A percentile compares a stretch with the other conserved stretches of the same genome.
phyloP scores from a whole-genome alignment of 129 eudicot genomes.

The Sambucus nigra region DNA sequence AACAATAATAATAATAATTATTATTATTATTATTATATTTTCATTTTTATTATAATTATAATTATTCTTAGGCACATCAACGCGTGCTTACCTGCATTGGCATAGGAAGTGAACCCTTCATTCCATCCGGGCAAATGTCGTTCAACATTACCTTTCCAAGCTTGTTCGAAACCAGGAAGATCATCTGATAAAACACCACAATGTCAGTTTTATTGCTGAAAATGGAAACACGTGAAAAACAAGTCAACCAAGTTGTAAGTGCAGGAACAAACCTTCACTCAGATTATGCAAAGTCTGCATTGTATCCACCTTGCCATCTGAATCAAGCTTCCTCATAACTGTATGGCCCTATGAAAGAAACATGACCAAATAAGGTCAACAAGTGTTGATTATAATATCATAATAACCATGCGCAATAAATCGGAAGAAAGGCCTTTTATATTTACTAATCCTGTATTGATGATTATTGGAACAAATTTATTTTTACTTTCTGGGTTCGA shows the following conservation, averaged over 20 bases:
- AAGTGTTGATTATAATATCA: no score
- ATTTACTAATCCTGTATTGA: no score
- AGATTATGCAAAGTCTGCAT: slow-evolving; percentile 77
- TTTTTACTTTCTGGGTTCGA: no score
- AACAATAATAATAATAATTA: no score
- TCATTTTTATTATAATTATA: no score
- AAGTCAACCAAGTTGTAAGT: background rate
- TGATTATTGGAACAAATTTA: no score
- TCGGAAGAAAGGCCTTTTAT: no score
- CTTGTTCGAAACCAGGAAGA: slow-evolving; percentile 62
- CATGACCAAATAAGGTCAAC: no score
- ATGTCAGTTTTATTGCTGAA: background rate
- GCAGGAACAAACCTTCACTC: slow-evolving; percentile 42
- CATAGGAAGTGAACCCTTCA: slow-evolving; percentile 20
- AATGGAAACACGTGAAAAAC: background rate
- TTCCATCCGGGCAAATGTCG: slow-evolving; percentile 44
- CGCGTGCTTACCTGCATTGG: slow-evolving; percentile 24
- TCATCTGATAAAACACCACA: slow-evolving; percentile 44
- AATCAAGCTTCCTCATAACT: slow-evolving; percentile 59
- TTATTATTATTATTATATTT: no score
- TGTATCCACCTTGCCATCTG: slow-evolving; percentile 82
- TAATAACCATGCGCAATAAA: no score
- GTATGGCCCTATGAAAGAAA: slow-evolving; percentile 63
- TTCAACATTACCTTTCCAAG: slow-evolving; percentile 60
- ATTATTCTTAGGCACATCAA: background rate